A percentile compares a stretch with the other conserved stretches of the same genome.
phyloP scores from a whole-genome alignment of 306 rosid genomes.

The Malus fusca region DNA sequence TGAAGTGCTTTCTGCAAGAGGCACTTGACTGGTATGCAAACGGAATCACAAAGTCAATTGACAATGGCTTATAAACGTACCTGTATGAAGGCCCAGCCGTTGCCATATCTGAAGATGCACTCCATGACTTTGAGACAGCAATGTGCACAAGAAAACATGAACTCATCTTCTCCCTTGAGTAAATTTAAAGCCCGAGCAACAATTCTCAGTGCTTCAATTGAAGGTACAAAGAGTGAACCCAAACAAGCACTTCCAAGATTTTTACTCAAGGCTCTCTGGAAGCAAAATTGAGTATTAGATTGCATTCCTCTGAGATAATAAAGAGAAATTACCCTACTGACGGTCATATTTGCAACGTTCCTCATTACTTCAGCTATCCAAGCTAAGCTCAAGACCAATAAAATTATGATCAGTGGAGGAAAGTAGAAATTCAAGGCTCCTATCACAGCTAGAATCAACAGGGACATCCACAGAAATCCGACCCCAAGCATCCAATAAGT shows the following conservation, averaged over 20 bases:
- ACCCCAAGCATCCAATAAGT: constrained; percentile 67
- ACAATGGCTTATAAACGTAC: constrained; percentile 24
- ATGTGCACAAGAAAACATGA: constrained; percentile 95
- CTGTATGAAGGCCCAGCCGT: constrained; percentile 97
- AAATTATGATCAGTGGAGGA: constrained; percentile 55
- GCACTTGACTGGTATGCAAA: neutral
- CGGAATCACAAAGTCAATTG: neutral
- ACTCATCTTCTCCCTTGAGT: constrained; percentile 96
- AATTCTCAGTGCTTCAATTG: constrained; percentile 71
- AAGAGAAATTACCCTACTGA: constrained; percentile 77
- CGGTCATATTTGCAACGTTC: constrained; percentile 76
- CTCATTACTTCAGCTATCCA: constrained; percentile 97
- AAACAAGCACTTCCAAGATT: constrained; percentile 94
- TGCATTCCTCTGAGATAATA: constrained; percentile 96
- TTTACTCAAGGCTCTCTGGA: constrained; percentile 66
- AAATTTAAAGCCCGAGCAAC: constrained; percentile 77
- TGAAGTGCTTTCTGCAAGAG: too few relatives aligned
- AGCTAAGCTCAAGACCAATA: constrained; percentile 56
- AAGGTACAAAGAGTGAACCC: constrained; percentile 78
- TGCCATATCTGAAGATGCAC: constrained; percentile 72
- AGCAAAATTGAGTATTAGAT: constrained; percentile 63
- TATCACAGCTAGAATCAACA: constrained; percentile 75
- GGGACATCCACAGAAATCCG: constrained; percentile 85
- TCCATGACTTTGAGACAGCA: constrained; percentile 86
- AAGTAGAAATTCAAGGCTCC: constrained; percentile 80